A percentile compares a stretch with the other conserved stretches of the same genome.
phyloP scores from a whole-genome alignment of 1,284 basidiomycete species.

The Agroathelia rolfsii region DNA sequence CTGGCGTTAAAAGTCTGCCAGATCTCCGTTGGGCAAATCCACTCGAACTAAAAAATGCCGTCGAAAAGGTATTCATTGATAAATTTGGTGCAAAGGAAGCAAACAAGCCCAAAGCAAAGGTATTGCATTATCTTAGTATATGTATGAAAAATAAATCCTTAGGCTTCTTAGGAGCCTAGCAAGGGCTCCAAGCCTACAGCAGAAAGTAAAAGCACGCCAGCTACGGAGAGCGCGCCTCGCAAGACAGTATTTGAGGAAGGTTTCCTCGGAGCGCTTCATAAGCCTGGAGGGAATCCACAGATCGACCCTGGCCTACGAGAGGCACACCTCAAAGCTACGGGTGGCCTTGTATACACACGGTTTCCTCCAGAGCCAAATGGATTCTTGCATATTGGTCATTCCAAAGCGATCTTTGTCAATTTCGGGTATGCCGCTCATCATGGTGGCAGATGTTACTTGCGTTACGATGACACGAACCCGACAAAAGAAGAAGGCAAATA shows the following conservation, averaged over 20 bases:
- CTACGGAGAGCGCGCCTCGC: conserved; percentile 33
- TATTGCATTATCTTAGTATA: conserved; percentile 23
- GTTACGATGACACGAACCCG: conserved; percentile 98
- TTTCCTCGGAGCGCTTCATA: conserved; percentile 89
- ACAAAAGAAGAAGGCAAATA: conserved; percentile 95
- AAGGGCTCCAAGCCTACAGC: conserved; percentile 24
- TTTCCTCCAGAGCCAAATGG: conserved; percentile 99
- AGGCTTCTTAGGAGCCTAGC: conserved; percentile 19
- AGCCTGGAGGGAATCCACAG: conserved; percentile 92
- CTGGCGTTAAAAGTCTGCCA: conserved; percentile 58
- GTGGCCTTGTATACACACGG: conserved; percentile 85
- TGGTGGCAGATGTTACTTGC: conserved; percentile 84
- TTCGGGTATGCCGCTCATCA: conserved; percentile 96
- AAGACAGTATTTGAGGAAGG: conserved; percentile 89
- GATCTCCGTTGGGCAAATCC: conserved; percentile 85
- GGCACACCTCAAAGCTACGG: conserved; percentile 75
- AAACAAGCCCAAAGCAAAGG: conserved; percentile 65
- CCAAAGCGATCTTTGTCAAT: conserved; percentile 97
- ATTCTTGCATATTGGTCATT: conserved; percentile 93
- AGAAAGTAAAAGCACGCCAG: conserved; percentile 24
- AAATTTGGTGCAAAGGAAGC: conserved; percentile 74
- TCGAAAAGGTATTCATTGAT: conserved; percentile 69
- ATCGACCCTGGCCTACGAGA: conserved; percentile 71
- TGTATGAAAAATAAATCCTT: conserved; percentile 47
- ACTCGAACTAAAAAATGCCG: conserved; percentile 81